Percentiles rank a stretch among this genome's conserved stretches.
These are phyloP conservation scores for Amyloporia xantha DNA, from an alignment of 768 basidiomycete species.

Conservation along the genomic window DNA sequence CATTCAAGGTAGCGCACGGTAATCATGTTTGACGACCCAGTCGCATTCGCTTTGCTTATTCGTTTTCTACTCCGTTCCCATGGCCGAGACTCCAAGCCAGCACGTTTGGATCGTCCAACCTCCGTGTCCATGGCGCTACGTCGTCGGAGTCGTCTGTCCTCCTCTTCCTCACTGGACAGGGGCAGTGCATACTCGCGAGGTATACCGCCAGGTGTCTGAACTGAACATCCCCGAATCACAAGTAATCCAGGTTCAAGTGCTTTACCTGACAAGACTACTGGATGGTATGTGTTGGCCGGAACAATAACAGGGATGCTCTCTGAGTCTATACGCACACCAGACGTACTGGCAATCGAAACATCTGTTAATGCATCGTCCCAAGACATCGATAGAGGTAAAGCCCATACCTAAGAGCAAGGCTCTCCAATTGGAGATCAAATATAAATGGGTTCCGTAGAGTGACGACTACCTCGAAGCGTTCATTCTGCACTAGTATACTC, in stretches of 20 bases:
- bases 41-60: constrained; percentile 18
- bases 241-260: constrained; percentile 62
- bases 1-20: constrained; percentile 65
- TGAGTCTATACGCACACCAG: constrained; percentile 70
- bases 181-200: constrained; percentile 73
- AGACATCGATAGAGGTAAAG: constrained; percentile 1
- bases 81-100: constrained; percentile 64
- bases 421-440: constrained; percentile 86
- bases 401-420: constrained; percentile 69
- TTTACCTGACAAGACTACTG: constrained; percentile 62
- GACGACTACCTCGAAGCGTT: constrained; percentile 74
- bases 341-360: constrained; percentile 51
- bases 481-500: constrained; percentile 73
- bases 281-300: constrained; percentile 69
- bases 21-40: constrained; percentile 16
- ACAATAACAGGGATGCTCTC: constrained; percentile 57
- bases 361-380: no score
- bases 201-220: constrained; percentile 69
- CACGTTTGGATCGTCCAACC: constrained; percentile 61
- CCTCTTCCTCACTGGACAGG: constrained; percentile 63
- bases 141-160: constrained; percentile 48
- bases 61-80: constrained; percentile 49
- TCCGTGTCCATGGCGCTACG: constrained; percentile 62
- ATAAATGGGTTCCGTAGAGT: constrained; percentile 88
- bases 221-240: constrained; percentile 67